A percentile compares a stretch with the other conserved stretches of the same genome.
Evolutionary conservation across 768 basidiomycete species (phyloP).

Genomic region (Pulveroboletus ravenelii): DNA sequence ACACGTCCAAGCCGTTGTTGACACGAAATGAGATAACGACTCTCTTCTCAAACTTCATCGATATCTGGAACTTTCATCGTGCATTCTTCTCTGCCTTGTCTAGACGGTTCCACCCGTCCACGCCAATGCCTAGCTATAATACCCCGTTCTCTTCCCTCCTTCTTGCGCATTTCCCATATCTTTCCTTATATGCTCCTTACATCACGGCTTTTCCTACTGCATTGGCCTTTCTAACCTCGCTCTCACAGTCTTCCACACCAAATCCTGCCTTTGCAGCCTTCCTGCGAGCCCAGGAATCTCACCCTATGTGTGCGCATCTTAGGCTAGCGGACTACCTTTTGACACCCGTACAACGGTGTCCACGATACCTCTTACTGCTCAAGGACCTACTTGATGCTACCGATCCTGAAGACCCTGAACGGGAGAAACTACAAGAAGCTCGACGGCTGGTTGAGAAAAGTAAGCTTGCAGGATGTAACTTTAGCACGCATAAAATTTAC

Average conservation of each 20-base stretch:
- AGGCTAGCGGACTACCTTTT: conserved; percentile 82
- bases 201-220: conserved; percentile 72
- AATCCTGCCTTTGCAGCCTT: conserved; percentile 54
- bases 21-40: conserved; percentile 63
- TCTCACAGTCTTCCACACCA: conserved; percentile 44
- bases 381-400: conserved; percentile 76
- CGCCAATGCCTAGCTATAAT: conserved; percentile 23
- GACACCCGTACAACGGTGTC: conserved; percentile 83
- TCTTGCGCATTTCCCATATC: conserved; percentile 80
- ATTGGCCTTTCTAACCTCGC: conserved; percentile 51
- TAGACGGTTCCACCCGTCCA: conserved; percentile 30
- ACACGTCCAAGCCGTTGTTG: conserved; percentile 63
- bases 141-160: conserved; percentile 55
- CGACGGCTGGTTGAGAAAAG: conserved; percentile 73
- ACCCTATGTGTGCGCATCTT: conserved; percentile 68
- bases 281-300: conserved; percentile 58
- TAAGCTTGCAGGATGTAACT: conserved; percentile 28
- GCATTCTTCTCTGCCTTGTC: conserved; percentile 64
- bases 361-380: conserved; percentile 77
- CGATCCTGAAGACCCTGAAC: conserved; percentile 60
- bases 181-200: conserved; percentile 83
- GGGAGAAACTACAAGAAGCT: conserved; percentile 53
- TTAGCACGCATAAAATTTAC: conserved; percentile 1
- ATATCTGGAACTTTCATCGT: conserved; percentile 86
- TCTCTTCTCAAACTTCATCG: conserved; percentile 84